phyloP scores from a whole-genome alignment of 768 basidiomycete genomes.

The Boletellus emodensis region DNA sequence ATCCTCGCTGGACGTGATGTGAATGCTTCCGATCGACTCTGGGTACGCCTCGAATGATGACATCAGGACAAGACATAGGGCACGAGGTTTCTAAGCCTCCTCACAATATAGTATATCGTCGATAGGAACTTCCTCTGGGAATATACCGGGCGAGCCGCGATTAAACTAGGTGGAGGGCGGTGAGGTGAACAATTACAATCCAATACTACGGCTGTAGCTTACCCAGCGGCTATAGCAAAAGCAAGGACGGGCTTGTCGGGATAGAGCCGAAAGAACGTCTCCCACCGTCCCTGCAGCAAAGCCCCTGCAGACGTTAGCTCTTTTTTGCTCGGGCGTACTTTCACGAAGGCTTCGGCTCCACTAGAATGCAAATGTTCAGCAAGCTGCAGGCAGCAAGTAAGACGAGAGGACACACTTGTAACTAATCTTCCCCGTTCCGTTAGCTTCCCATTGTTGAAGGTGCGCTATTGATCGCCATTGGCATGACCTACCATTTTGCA shows the following conservation, averaged over 20 bases:
- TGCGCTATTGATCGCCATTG: constrained; percentile 18
- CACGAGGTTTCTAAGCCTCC: neutral
- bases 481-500: neutral
- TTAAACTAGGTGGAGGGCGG: neutral
- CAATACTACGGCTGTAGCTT: neutral
- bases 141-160: constrained; percentile 25
- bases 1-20: constrained; percentile 41
- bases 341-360: constrained; percentile 16
- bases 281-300: constrained; percentile 10
- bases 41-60: constrained; percentile 35
- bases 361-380: constrained; percentile 1
- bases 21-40: constrained; percentile 41
- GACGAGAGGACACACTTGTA: constrained; percentile 43
- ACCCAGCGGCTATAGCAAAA: constrained; percentile 42
- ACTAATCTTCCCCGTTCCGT: constrained; percentile 45
- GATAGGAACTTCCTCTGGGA: constrained; percentile 25
- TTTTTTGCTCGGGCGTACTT: constrained; percentile 20
- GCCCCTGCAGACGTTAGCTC: constrained; percentile 17
- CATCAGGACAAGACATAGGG: neutral
- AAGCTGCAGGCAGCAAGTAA: neutral
- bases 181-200: neutral
- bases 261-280: constrained; percentile 8
- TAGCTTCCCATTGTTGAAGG: constrained; percentile 29
- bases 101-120: constrained; percentile 32
- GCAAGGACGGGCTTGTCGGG: constrained; percentile 30